Percentiles rank a stretch among this genome's conserved stretches.
Evolutionary conservation across 129 eudicot genomes (phyloP).

Genomic region (Erigeron canadensis): DNA sequence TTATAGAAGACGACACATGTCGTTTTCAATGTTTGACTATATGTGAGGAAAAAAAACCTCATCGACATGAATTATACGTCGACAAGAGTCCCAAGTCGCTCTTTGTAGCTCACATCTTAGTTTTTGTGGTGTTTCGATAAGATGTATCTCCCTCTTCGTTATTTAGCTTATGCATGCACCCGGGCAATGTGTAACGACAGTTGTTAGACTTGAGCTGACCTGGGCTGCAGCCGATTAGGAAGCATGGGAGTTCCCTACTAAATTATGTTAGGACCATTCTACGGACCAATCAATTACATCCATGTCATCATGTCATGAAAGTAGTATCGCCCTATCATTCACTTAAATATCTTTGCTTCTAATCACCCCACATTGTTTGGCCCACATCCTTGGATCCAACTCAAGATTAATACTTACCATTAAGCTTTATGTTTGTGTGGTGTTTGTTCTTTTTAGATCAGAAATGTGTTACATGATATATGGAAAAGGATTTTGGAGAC

Average conservation of each 20-base stretch:
- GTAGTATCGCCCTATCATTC: background rate
- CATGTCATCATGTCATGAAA: background rate
- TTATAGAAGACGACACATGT: constrained; percentile 14
- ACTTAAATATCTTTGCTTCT: constrained; percentile 1
- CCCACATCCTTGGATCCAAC: no score
- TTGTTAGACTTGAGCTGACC: constrained; percentile 9
- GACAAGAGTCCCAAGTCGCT: constrained; percentile 39
- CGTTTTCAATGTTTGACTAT: constrained; percentile 17
- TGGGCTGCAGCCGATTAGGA: constrained; percentile 14
- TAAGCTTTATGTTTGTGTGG: background rate
- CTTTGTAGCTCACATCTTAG: constrained; percentile 31
- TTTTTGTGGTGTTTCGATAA: constrained; percentile 21
- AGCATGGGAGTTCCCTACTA: constrained; percentile 9
- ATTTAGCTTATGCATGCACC: background rate
- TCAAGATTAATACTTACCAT: no score
- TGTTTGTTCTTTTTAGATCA: no score
- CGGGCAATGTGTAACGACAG: background rate
- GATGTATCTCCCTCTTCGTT: constrained; percentile 8
- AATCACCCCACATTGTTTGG: background rate
- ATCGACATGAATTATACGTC: constrained; percentile 32
- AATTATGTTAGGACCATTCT: background rate
- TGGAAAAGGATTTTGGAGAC: background rate
- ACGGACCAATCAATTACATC: background rate
- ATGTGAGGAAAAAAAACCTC: constrained; percentile 14
- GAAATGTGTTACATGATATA: no score